Percentiles rank a stretch among this genome's conserved stretches.
Evolutionary conservation across 345 rosid species (phyloP).

Genomic region (Reutealis trisperma): DNA sequence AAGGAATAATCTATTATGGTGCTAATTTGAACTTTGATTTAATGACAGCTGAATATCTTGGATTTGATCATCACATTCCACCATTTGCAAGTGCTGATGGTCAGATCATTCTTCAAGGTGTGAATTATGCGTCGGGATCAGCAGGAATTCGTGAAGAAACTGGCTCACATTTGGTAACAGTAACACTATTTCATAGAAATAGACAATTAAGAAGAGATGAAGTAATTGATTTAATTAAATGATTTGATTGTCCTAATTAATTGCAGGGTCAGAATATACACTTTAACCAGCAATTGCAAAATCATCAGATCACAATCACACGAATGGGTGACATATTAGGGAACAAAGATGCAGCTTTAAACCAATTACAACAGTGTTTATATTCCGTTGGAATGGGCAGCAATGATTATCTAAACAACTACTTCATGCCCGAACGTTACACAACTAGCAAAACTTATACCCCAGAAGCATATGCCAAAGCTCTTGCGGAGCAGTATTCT

Average conservation of each 20-base stretch:
- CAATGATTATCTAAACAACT: slow-evolving; percentile 31
- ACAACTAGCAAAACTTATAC: background rate
- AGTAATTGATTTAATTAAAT: no score
- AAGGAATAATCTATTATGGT: background rate
- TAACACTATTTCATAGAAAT: no score
- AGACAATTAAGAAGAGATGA: no score
- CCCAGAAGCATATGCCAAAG: slow-evolving; percentile 16
- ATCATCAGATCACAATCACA: slow-evolving; percentile 12
- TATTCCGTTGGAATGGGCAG: slow-evolving; percentile 15
- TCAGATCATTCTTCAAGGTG: slow-evolving; percentile 10
- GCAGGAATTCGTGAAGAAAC: slow-evolving; percentile 19
- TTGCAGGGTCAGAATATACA: slow-evolving; percentile 9
- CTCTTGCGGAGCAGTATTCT: slow-evolving; percentile 21
- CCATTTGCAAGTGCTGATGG: background rate
- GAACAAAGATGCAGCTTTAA: background rate
- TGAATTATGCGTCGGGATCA: slow-evolving; percentile 24
- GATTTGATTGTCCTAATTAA: no score
- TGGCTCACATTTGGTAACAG: slow-evolving; percentile 8
- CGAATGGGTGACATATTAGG: background rate
- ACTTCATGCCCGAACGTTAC: slow-evolving; percentile 16
- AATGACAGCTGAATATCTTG: slow-evolving; percentile 14
- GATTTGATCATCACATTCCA: slow-evolving; percentile 10
- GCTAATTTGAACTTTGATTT: background rate
- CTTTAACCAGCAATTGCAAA: slow-evolving; percentile 2
- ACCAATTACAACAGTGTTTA: slow-evolving; percentile 7